Conservation (phyloP, 257 asterid species). For the Gentiana macrophylla region DNA sequence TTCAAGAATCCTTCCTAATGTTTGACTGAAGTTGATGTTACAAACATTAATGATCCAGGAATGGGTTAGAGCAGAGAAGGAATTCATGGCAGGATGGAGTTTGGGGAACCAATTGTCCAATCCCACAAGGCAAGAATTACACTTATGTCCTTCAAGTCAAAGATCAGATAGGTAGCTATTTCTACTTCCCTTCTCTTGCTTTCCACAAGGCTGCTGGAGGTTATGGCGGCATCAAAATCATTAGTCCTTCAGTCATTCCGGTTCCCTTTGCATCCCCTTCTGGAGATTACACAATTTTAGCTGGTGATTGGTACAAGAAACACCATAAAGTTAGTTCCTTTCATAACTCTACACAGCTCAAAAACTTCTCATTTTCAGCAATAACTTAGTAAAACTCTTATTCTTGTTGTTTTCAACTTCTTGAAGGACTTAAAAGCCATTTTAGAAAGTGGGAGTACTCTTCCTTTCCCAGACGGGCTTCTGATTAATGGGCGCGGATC, state of each 20-base stretch:
- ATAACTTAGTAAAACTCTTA: no score
- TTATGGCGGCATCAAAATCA: slow-evolving; percentile 17
- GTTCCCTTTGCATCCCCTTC: slow-evolving; percentile 17
- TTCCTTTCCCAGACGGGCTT: slow-evolving; percentile 18
- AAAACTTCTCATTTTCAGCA: background rate
- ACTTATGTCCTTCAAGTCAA: slow-evolving; percentile 54
- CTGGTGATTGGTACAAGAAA: slow-evolving; percentile 17
- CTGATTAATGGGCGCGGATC: slow-evolving; percentile 15
- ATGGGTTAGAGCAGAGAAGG: slow-evolving; percentile 65
- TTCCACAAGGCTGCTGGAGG: slow-evolving; percentile 35
- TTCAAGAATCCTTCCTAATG: no score
- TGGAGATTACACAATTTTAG: slow-evolving; percentile 13
- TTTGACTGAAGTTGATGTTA: no score
- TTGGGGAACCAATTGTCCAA: slow-evolving; percentile 55
- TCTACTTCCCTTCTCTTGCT: slow-evolving; percentile 44
- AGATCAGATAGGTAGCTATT: slow-evolving; percentile 61
- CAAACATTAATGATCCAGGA: background rate
- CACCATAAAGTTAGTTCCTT: slow-evolving; percentile 11
- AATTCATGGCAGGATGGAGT: slow-evolving; percentile 65
- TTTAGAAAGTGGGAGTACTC: slow-evolving; percentile 9
- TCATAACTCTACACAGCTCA: background rate
- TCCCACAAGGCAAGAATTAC: slow-evolving; percentile 38
- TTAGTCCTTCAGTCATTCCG: slow-evolving; percentile 14
- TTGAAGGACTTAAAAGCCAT: slow-evolving; percentile 15
- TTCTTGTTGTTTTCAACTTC: background rate